Percentiles rank a stretch among this genome's conserved stretches.
These are phyloP conservation scores for Cladosporium sp. DNA, from an alignment of 2,329 filamentous ascomycete genomes.

Conservation along the genomic window DNA sequence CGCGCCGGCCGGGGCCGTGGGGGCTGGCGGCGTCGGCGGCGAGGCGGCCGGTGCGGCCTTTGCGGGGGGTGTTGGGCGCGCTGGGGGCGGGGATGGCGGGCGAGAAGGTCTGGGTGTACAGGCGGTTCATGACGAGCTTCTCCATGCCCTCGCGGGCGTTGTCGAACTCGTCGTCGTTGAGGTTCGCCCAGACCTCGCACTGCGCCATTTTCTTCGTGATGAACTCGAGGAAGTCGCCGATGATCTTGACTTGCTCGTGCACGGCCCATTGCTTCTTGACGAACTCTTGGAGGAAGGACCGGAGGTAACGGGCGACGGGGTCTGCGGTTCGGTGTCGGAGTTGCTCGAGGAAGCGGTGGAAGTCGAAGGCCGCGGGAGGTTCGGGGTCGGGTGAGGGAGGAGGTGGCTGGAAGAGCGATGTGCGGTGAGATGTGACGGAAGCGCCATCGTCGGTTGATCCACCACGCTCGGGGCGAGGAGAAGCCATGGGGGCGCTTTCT, in stretches of 20 bases:
- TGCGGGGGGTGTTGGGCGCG: slow-evolving; percentile 63
- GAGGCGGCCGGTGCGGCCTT: slow-evolving; percentile 54
- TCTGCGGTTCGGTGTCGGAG: slow-evolving; percentile 95
- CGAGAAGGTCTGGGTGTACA: slow-evolving; percentile 94
- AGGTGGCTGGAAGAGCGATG: slow-evolving; percentile 51
- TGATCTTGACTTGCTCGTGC: slow-evolving; percentile 98
- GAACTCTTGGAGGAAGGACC: slow-evolving; percentile 91
- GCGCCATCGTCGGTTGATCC: slow-evolving; percentile 6
- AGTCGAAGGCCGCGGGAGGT: slow-evolving; percentile 85
- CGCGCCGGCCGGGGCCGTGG: slow-evolving; percentile 73
- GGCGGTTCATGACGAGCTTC: slow-evolving; percentile 96
- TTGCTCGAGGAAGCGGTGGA: slow-evolving; percentile 94
- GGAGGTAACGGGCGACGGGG: slow-evolving; percentile 88
- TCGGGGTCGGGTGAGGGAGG: slow-evolving; percentile 56
- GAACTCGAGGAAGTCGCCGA: slow-evolving; percentile 90
- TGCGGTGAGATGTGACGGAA: slow-evolving; percentile 8
- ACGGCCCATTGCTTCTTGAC: slow-evolving; percentile 99
- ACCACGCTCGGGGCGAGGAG: background rate
- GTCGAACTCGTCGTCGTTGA: slow-evolving; percentile 95
- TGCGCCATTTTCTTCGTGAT: slow-evolving; percentile 97
- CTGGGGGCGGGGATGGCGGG: slow-evolving; percentile 75
- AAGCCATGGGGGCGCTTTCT: background rate
- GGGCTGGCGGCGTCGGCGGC: slow-evolving; percentile 30
- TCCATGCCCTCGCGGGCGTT: slow-evolving; percentile 99
- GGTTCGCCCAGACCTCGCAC: slow-evolving; percentile 93